Percentiles rank a stretch among this genome's conserved stretches.
Evolutionary conservation across 2,329 filamentous ascomycete genomes (phyloP).

Genomic region (Alternaria panax): DNA sequence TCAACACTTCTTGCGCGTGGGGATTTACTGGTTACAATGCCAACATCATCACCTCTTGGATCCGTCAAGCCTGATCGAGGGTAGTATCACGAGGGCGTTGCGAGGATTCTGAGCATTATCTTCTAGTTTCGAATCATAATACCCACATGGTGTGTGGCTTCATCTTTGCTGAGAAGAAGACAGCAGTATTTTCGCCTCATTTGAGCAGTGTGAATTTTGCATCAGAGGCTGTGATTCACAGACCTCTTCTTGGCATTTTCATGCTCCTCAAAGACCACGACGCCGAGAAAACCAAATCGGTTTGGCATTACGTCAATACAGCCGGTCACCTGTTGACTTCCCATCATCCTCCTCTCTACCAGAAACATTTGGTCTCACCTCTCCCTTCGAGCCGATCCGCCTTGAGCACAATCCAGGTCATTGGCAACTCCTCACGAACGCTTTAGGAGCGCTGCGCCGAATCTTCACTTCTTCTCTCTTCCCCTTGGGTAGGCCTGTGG

Average conservation of each 20-base stretch:
- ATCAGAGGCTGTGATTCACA: neutral
- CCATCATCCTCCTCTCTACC: neutral
- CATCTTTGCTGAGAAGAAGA: neutral
- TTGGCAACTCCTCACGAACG: neutral
- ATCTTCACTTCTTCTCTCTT: neutral
- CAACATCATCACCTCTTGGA: constrained; percentile 6
- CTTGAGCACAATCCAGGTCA: neutral
- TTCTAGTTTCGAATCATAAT: neutral
- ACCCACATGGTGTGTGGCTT: neutral
- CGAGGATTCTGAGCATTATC: neutral
- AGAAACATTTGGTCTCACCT: neutral
- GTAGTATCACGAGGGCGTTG: neutral
- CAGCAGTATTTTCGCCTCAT: neutral
- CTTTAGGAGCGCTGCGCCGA: neutral
- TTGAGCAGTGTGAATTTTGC: neutral
- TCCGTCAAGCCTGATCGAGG: neutral
- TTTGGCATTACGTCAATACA: neutral
- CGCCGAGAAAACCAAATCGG: neutral
- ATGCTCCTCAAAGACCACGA: neutral
- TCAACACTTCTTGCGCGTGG: constrained; percentile 1
- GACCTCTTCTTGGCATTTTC: neutral
- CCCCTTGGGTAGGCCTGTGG: neutral
- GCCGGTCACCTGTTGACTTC: constrained; percentile 8
- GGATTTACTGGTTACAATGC: neutral
- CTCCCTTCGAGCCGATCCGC: neutral